Percentiles rank a stretch among this genome's conserved stretches.
Conservation (phyloP, 768 basidiomycete species). For the Mrakia blollopis region DNA sequence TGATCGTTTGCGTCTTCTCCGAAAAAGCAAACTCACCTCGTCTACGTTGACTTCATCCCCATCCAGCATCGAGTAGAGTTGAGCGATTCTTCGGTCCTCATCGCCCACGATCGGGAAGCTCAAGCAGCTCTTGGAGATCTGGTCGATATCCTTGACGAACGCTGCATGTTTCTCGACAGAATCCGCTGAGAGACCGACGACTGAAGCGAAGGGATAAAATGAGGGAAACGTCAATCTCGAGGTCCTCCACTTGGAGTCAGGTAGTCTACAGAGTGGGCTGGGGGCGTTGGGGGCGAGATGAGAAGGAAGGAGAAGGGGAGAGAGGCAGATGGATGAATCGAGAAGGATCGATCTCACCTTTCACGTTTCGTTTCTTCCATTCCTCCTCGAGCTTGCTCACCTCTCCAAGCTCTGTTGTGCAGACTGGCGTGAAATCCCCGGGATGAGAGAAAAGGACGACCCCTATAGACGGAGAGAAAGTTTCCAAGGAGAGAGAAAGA, state of each 20-base stretch:
- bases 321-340: background rate
- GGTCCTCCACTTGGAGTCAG: too few species aligned
- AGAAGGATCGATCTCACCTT: background rate
- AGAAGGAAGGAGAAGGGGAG: background rate
- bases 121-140: background rate
- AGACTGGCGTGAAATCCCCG: background rate
- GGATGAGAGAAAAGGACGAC: conserved; percentile 5
- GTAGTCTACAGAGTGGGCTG: too few species aligned
- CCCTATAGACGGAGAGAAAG: background rate
- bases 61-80: background rate
- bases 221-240: background rate
- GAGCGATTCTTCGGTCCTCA: background rate
- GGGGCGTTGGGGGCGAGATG: too few species aligned
- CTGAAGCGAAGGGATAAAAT: background rate
- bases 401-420: background rate
- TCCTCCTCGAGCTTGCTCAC: conserved; percentile 3
- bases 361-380: conserved; percentile 1
- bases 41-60: background rate
- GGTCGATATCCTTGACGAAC: background rate
- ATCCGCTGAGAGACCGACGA: background rate
- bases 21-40: background rate
- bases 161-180: background rate
- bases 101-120: background rate
- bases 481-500: background rate
- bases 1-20: background rate